Base-by-base conservation (phyloP, 305 asterid genomes). In the Ajuga reptans region DNA sequence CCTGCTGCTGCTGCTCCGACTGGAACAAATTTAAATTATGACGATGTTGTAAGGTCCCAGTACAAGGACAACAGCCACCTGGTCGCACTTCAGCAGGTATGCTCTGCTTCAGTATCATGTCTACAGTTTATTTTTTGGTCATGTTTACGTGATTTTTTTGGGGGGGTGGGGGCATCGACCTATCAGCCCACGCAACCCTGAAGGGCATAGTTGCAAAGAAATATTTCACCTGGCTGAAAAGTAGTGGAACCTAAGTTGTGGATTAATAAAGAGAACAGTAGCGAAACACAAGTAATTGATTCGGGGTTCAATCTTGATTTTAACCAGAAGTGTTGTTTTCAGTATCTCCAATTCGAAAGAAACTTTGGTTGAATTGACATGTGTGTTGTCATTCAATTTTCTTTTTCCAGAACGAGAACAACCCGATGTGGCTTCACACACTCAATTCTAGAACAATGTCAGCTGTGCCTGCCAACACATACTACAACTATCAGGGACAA, bases 391-490 rank as follows among this genome's bases (percentile, higher is more conserved):
- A 21, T 21, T 21, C 51, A 18, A 3, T 60, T 39, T 33, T 11
- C 63, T 73, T 66, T 72, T 41, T 45, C 14, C 90, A 93, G 97
- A 89, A 64, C 42, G 96, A 89, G 57, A 91, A 79, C 78, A 75
- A 92, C 1, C 88, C 84, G 6, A 76, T 86, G 94, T 91, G 96
- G 97, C 89, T 85, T 71, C 96, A 93, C 0, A 95, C 93, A 42
- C 79, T 78, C 17, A 88, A 92, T 57, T 85, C 97, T 3, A 79
- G 96, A 79, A 81, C 95, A 24, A 82, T 87, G 84, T 74, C 97
- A 1, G 85, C 86, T 24, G 79, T 87, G 37, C 96, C 96, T 6
- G 86, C 87, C 4, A 87, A 73, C 85, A 78, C 89, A 21, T 86
- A 87, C 73, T 91, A 91, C 75, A 84, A 79, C 69, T 81, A 83